phyloP scores from a whole-genome alignment of 441 rosid species.

The Mallotus repandus region DNA sequence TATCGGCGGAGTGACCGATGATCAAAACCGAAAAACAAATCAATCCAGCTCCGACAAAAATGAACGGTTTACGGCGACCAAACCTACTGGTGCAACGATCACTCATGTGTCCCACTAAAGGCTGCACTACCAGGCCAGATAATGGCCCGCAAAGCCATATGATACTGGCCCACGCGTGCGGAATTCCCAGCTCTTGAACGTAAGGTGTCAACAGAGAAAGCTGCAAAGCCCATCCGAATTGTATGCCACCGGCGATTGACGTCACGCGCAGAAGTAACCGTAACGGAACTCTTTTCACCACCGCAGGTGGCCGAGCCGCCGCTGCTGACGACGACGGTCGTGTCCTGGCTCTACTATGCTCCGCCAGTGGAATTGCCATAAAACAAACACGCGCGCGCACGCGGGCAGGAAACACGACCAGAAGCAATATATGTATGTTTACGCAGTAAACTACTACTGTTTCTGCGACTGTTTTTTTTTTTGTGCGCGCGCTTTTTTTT shows the following conservation, averaged over 20 bases:
- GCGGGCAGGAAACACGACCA: neutral
- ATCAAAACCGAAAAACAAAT: conserved; percentile 61
- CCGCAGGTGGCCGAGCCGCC: conserved; percentile 15
- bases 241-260: conserved; percentile 92
- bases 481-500: neutral
- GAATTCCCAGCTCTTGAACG: conserved; percentile 96
- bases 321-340: conserved; percentile 12
- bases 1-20: conserved; percentile 82
- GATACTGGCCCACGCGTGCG: conserved; percentile 92
- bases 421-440: too few relatives aligned
- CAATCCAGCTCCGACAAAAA: conserved; percentile 53
- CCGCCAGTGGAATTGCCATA: conserved; percentile 43
- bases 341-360: conserved; percentile 36
- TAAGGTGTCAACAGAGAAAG: conserved; percentile 90
- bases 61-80: conserved; percentile 91
- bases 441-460: too few relatives aligned
- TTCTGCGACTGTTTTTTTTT: neutral
- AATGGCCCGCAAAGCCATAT: conserved; percentile 98
- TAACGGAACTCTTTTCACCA: conserved; percentile 47
- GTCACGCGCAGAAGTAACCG: conserved; percentile 79
- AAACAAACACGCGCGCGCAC: neutral
- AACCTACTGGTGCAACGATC: conserved; percentile 81
- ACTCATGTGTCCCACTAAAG: conserved; percentile 84
- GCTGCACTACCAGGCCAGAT: conserved; percentile 86
- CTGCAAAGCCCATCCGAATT: conserved; percentile 98